phyloP scores from a whole-genome alignment of 495 filamentous ascomycete genomes.

The Pyrenula aspistea region DNA sequence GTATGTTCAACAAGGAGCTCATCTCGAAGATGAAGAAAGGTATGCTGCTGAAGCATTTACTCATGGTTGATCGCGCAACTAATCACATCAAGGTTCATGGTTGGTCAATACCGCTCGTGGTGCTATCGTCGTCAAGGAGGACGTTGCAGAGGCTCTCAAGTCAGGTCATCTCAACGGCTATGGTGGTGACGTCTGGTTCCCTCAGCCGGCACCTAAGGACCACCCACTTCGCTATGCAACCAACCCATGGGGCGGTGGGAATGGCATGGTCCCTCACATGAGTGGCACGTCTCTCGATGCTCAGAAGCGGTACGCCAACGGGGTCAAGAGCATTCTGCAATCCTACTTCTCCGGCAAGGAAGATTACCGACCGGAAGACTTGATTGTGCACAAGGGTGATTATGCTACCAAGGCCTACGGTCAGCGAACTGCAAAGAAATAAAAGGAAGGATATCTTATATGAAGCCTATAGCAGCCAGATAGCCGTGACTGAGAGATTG shows the following conservation, averaged over 20 bases:
- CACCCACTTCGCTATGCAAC: constrained; percentile 87
- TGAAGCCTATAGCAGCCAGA: background rate
- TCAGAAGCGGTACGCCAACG: constrained; percentile 86
- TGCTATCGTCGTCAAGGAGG: constrained; percentile 98
- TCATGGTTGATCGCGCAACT: too few species aligned
- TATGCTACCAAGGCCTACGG: constrained; percentile 96
- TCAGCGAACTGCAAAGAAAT: constrained; percentile 49
- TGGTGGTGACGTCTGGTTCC: constrained; percentile 90
- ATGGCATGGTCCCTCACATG: constrained; percentile 98
- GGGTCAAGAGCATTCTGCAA: constrained; percentile 80
- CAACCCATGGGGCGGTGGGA: constrained; percentile 92
- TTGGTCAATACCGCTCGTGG: constrained; percentile 97
- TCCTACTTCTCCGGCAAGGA: constrained; percentile 76
- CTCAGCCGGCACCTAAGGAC: constrained; percentile 88
- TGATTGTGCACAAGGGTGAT: constrained; percentile 86
- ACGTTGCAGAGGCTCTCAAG: constrained; percentile 89
- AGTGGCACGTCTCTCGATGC: constrained; percentile 94
- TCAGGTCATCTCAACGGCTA: constrained; percentile 91
- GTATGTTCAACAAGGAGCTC: constrained; percentile 98
- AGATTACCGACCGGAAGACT: constrained; percentile 82
- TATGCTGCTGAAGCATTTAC: constrained; percentile 25
- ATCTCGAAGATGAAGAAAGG: constrained; percentile 99
- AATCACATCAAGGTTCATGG: constrained; percentile 78
- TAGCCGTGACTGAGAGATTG: background rate
- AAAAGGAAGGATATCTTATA: background rate